Conservation (phyloP, 768 basidiomycete species). For the Serpula lacrymans region DNA sequence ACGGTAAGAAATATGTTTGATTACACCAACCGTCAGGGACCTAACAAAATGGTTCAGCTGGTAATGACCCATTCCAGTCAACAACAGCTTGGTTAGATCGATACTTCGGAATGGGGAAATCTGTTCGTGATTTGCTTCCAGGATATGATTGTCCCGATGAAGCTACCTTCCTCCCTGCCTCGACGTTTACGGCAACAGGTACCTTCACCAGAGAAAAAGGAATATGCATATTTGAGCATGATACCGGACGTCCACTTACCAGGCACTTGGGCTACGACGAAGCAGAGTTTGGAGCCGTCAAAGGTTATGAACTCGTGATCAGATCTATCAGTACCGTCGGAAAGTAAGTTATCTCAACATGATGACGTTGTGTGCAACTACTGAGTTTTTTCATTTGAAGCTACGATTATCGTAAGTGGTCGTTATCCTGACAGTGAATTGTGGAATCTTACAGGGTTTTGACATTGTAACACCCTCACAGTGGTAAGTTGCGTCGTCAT, state of each 20-base stretch:
- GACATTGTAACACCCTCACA: slow-evolving; percentile 6
- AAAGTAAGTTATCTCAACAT: slow-evolving; percentile 41
- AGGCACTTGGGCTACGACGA: slow-evolving; percentile 52
- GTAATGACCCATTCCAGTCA: slow-evolving; percentile 59
- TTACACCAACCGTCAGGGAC: neutral
- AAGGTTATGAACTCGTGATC: slow-evolving; percentile 55
- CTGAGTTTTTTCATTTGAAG: slow-evolving; percentile 24
- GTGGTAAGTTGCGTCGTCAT: slow-evolving; percentile 23
- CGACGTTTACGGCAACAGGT: slow-evolving; percentile 45
- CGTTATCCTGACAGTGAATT: neutral
- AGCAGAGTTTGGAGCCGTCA: slow-evolving; percentile 59
- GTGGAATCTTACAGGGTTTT: neutral
- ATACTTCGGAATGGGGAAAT: slow-evolving; percentile 58
- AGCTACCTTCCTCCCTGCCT: slow-evolving; percentile 56
- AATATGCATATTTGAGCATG: slow-evolving; percentile 64
- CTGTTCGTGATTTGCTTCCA: slow-evolving; percentile 58
- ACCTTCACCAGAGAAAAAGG: slow-evolving; percentile 45
- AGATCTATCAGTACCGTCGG: slow-evolving; percentile 59
- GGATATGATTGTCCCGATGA: slow-evolving; percentile 68
- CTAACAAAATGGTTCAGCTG: slow-evolving; percentile 32
- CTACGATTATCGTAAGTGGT: slow-evolving; percentile 51
- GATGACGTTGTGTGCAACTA: slow-evolving; percentile 3
- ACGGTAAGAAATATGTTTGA: slow-evolving; percentile 32
- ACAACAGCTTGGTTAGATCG: slow-evolving; percentile 63
- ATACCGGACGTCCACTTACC: slow-evolving; percentile 53